phyloP scores from a whole-genome alignment of 495 filamentous ascomycete genomes.

The Massariosphaeria phaeospora region DNA sequence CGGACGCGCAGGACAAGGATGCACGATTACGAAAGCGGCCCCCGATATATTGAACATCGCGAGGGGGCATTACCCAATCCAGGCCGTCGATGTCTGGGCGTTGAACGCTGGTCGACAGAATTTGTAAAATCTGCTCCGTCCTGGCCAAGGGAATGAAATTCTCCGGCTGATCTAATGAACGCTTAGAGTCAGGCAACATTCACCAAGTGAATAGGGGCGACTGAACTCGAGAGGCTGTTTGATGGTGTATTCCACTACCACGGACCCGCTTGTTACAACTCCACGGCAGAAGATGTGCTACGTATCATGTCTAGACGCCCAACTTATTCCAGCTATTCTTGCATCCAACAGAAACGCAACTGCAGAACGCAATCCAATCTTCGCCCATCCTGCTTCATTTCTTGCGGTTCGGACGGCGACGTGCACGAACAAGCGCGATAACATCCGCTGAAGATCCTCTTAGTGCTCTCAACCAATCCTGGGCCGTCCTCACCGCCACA shows the following conservation, averaged over 20 bases:
- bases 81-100: not conserved
- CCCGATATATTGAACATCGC: constrained; percentile 19
- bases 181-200: not conserved
- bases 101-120: constrained; percentile 8
- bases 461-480: constrained; percentile 7
- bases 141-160: too few relatives aligned
- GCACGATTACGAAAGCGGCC: constrained; percentile 12
- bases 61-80: constrained; percentile 21
- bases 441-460: constrained; percentile 13
- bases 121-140: constrained; percentile 13
- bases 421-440: constrained; percentile 3
- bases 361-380: not conserved
- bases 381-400: not conserved
- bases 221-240: not conserved
- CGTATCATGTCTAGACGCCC: constrained; percentile 10
- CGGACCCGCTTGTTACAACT: constrained; percentile 1
- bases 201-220: constrained; percentile 14
- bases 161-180: constrained; percentile 24
- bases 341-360: not conserved
- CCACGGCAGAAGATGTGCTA: not conserved
- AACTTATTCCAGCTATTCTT: not conserved
- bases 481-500: constrained; percentile 9
- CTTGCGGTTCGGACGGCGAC: not conserved
- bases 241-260: not conserved
- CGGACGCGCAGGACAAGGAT: not conserved